Evolutionary conservation across 1,284 basidiomycete genomes (phyloP).

Genomic region (Kalmanozyma brasiliensis): DNA sequence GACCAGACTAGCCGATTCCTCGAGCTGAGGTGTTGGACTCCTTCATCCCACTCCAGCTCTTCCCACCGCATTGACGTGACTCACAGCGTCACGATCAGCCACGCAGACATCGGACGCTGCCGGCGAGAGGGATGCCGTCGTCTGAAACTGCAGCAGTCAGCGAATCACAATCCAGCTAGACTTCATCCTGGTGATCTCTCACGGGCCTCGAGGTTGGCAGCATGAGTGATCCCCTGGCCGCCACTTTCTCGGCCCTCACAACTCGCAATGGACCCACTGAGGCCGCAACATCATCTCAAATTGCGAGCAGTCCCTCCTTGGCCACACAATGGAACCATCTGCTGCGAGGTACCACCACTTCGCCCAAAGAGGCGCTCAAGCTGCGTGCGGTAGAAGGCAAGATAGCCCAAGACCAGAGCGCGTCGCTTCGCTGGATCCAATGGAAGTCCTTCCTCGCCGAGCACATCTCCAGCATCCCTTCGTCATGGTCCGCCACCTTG

Average conservation of each 20-base stretch:
- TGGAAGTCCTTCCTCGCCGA: constrained; percentile 49
- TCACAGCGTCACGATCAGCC: no score
- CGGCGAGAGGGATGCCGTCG: no score
- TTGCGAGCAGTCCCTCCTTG: constrained; percentile 2
- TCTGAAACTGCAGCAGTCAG: no score
- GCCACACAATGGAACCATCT: constrained; percentile 19
- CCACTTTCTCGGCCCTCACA: constrained; percentile 14
- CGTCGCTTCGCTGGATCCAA: constrained; percentile 47
- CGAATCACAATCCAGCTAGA: neutral
- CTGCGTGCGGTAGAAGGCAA: constrained; percentile 20
- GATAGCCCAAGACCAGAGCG: constrained; percentile 13
- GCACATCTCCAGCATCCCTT: constrained; percentile 40
- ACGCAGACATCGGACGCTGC: no score
- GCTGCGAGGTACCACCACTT: constrained; percentile 6
- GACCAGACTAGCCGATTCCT: neutral
- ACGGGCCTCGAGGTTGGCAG: neutral
- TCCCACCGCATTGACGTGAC: neutral
- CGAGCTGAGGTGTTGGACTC: neutral
- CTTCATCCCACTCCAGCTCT: no score
- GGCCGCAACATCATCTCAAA: no score
- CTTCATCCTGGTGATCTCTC: no score
- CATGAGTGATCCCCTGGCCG: constrained; percentile 38
- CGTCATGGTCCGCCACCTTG: constrained; percentile 40
- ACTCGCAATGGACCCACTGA: neutral
- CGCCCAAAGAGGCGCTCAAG: constrained; percentile 24